These are phyloP conservation scores for Globisporangium cylindrosporum DNA, from an alignment of 352 stramenopile genomes.

Conservation along the genomic window DNA sequence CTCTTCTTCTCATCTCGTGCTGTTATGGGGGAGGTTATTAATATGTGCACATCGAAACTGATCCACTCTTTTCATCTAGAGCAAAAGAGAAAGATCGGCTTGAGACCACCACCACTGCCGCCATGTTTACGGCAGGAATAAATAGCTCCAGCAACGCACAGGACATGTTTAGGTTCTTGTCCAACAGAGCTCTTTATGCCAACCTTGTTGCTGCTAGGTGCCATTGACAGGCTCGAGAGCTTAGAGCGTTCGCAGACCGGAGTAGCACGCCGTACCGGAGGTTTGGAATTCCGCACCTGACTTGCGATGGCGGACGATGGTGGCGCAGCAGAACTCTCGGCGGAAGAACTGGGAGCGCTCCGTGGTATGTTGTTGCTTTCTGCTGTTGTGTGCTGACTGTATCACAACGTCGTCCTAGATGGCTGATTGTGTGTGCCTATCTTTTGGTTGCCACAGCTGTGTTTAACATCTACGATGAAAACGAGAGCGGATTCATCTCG, in stretches of 20 bases:
- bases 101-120: neutral
- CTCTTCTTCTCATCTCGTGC: neutral
- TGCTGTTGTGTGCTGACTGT: neutral
- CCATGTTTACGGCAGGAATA: neutral
- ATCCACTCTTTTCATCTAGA: neutral
- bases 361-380: constrained; percentile 32
- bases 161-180: constrained; percentile 5
- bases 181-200: neutral
- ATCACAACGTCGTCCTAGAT: neutral
- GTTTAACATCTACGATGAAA: constrained; percentile 77
- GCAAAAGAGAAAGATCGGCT: neutral
- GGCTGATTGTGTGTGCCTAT: neutral
- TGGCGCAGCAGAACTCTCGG: constrained; percentile 41
- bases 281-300: neutral
- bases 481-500: constrained; percentile 52
- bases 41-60: constrained; percentile 6
- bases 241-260: neutral
- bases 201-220: neutral
- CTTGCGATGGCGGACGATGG: constrained; percentile 23
- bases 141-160: neutral
- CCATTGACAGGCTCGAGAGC: neutral
- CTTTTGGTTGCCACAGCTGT: constrained; percentile 33
- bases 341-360: constrained; percentile 72
- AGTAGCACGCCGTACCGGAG: neutral
- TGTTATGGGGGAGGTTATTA: constrained; percentile 1